Evolutionary conservation across 2,329 filamentous ascomycete genomes (phyloP), one percentile per base, ranked within the genome.

Genomic region (Claviceps sp.): DNA sequence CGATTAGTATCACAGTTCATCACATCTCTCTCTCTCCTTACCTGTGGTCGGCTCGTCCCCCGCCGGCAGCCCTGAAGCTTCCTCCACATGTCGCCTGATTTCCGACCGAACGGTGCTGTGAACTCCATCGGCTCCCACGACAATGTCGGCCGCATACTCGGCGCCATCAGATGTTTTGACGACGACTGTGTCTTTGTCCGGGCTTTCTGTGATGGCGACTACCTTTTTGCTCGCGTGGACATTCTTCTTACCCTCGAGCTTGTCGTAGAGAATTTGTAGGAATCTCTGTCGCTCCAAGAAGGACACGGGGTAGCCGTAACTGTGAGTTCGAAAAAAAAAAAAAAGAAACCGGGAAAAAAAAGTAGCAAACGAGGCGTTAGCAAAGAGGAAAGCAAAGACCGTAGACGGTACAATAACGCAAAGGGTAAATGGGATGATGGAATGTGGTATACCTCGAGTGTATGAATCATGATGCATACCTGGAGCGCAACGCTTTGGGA

Each of bases 51-150:
- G 57, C 17, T 56, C 49, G 2, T 50, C 53, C 3, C 51, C 55
- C 9, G 57, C 57, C 13, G 53, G 16, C 1, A 55, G 57, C 1
- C 54, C 55, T 0, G 37, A 43, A 1, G 20, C 45, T 26, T 52
- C 46, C 45, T 55, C 53, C 16, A 57, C 55, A 34, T 58, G 54
- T 11, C 60, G 40, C 57, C 58, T 63, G 56, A 63, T 63, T n/a
- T 54, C 39, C 1, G 47, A 42, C 16, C 57, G 44, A 5, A 57
- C 53, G 11, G 55, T 57, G 54, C 68, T 71, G 46, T 69, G 64
- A 5, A 71, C 67, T 4, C 71, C 71, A 55, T 73, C 70, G 7
- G 66, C 64, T 16, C 71, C 71, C 22, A 73, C 58, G 5, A 73
- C 54, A 13, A 74, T 60, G 44, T 67, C 66, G 1, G 65, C 71